Percentiles rank a stretch among this genome's conserved stretches.
Conservation (phyloP, 2,329 filamentous ascomycete genomes). For the Aspergillus sp. region DNA sequence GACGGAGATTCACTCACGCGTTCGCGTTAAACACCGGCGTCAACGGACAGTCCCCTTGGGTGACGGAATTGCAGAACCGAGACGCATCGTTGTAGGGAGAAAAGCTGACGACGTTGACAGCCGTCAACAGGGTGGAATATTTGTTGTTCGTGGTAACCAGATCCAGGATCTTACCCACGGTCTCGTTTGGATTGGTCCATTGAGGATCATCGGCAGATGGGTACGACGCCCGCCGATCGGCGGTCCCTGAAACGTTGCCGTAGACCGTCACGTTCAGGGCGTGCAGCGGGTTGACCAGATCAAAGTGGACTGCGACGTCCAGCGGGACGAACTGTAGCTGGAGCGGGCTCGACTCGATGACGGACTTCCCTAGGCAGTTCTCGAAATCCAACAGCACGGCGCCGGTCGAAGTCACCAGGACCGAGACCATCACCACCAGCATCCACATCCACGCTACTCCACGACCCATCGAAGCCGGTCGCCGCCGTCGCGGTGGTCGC, state of each 20-base stretch:
- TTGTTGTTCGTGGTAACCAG: slow-evolving; percentile 58
- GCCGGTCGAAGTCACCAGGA: slow-evolving; percentile 42
- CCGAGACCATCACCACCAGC: slow-evolving; percentile 20
- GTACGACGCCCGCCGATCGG: slow-evolving; percentile 49
- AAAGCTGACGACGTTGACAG: slow-evolving; percentile 75
- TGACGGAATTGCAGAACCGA: slow-evolving; percentile 66
- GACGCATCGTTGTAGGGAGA: slow-evolving; percentile 59
- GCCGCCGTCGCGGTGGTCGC: slow-evolving; percentile 20
- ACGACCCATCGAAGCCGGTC: slow-evolving; percentile 9
- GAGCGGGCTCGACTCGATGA: slow-evolving; percentile 58
- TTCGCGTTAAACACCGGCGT: slow-evolving; percentile 67
- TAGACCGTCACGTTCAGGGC: slow-evolving; percentile 77
- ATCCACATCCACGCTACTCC: slow-evolving; percentile 18
- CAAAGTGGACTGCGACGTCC: slow-evolving; percentile 72
- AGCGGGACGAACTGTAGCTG: slow-evolving; percentile 78
- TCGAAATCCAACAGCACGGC: slow-evolving; percentile 74
- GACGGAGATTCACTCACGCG: slow-evolving; percentile 35
- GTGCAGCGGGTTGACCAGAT: slow-evolving; percentile 59
- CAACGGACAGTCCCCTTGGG: slow-evolving; percentile 69
- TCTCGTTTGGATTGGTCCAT: slow-evolving; percentile 63
- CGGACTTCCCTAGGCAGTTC: slow-evolving; percentile 71
- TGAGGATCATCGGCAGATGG: slow-evolving; percentile 59
- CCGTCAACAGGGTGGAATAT: slow-evolving; percentile 71
- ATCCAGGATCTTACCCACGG: slow-evolving; percentile 74
- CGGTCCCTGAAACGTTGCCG: slow-evolving; percentile 83